A percentile compares a stretch with the other conserved stretches of the same genome.
These are phyloP conservation scores for Flaveria floridana DNA, from an alignment of 140 eudicot genomes.

Conservation along the genomic window DNA sequence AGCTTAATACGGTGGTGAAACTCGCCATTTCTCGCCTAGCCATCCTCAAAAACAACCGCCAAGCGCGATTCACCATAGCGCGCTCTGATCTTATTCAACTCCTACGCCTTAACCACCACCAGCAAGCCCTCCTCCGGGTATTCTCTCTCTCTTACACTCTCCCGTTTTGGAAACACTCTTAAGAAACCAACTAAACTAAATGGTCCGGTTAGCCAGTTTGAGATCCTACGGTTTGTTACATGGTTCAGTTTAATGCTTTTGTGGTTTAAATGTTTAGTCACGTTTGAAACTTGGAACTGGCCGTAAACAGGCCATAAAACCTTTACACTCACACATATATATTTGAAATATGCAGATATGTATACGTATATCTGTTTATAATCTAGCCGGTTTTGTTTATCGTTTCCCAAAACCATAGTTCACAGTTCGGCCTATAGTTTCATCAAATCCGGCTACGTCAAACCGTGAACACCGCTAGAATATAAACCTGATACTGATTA, in stretches of 20 bases:
- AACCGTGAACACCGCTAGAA: neutral
- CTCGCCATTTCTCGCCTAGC: constrained; percentile 62
- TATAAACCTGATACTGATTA: neutral
- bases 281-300: neutral
- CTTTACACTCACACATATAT: neutral
- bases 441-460: neutral
- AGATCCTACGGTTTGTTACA: neutral
- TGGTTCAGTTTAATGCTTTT: neutral
- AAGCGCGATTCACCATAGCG: constrained; percentile 47
- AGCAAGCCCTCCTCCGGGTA: constrained; percentile 80
- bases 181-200: neutral
- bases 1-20: constrained; percentile 48
- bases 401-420: neutral
- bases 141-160: neutral
- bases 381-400: neutral
- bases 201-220: neutral
- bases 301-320: neutral
- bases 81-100: constrained; percentile 64
- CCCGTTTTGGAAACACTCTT: neutral
- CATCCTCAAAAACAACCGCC: constrained; percentile 69
- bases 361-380: neutral
- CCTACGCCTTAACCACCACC: constrained; percentile 58
- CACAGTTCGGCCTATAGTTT: neutral
- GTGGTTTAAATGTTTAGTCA: neutral
- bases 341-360: neutral